These are phyloP conservation scores for Heliocybe sulcata DNA, from an alignment of 1,284 basidiomycete species.

Conservation along the genomic window DNA sequence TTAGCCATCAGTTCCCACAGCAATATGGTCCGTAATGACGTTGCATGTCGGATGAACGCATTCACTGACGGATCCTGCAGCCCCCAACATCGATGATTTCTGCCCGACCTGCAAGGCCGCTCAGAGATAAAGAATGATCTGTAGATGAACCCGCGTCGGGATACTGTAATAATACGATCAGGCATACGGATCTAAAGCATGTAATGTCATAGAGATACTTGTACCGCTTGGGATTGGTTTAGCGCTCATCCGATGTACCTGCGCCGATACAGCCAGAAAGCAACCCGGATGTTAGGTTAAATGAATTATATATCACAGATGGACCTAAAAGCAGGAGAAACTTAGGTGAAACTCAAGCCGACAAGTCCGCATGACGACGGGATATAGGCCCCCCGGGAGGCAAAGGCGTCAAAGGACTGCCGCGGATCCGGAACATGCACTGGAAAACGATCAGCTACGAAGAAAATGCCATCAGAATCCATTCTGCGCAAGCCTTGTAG, in stretches of 20 bases:
- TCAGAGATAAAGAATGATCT: not conserved
- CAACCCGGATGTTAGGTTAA: not conserved
- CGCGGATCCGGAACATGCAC: not conserved
- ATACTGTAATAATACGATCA: not conserved
- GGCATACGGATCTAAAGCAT: not conserved
- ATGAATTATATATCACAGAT: not conserved
- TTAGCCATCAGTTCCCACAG: slow-evolving; percentile 59
- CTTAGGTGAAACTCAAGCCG: not conserved
- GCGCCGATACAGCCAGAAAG: not conserved
- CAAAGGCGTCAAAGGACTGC: not conserved
- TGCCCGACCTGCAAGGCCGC: slow-evolving; percentile 27
- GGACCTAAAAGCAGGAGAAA: not conserved
- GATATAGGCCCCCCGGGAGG: not conserved
- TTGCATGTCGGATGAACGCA: not conserved
- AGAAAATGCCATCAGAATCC: not conserved
- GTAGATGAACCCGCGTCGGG: not conserved
- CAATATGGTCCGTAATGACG: slow-evolving; percentile 42
- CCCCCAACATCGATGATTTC: slow-evolving; percentile 40
- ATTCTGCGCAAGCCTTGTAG: not conserved
- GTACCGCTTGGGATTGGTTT: not conserved
- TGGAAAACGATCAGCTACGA: not conserved
- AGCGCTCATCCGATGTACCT: not conserved
- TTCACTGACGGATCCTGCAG: slow-evolving; percentile 15
- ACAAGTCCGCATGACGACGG: not conserved
- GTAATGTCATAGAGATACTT: not conserved